A percentile compares a stretch with the other conserved stretches of the same genome.
Evolutionary conservation across 2,329 filamentous ascomycete genomes (phyloP).

Genomic region (Talaromyces sp.): DNA sequence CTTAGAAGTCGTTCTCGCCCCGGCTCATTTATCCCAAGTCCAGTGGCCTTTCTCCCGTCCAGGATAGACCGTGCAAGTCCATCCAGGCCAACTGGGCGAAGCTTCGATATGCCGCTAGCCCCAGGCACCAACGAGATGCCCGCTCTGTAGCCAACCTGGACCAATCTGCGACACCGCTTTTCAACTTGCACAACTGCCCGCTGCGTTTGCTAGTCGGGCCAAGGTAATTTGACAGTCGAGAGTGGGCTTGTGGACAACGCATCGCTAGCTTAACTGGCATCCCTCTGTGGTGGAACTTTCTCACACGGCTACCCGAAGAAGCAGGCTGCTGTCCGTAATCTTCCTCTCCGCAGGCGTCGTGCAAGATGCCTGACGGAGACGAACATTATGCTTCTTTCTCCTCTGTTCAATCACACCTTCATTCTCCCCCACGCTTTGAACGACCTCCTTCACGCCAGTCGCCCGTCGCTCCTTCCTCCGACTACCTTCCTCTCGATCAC

Average conservation of each 20-base stretch:
- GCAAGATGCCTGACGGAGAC: constrained; percentile 42
- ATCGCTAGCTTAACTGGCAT: constrained; percentile 26
- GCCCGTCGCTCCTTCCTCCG: constrained; percentile 22
- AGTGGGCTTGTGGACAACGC: constrained; percentile 34
- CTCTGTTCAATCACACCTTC: constrained; percentile 13
- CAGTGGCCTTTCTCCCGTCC: not conserved
- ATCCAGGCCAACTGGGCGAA: constrained; percentile 9
- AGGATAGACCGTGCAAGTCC: constrained; percentile 7
- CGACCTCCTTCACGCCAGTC: constrained; percentile 24
- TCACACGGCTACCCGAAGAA: constrained; percentile 26
- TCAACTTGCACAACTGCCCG: constrained; percentile 14
- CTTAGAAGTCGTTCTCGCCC: not conserved
- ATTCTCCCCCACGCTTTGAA: constrained; percentile 4
- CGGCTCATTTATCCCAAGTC: not conserved
- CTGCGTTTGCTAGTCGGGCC: constrained; percentile 1
- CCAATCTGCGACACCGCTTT: constrained; percentile 30
- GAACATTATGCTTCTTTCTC: constrained; percentile 25
- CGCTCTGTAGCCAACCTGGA: constrained; percentile 35
- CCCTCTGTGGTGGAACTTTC: constrained; percentile 16
- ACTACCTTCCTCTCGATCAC: constrained; percentile 23
- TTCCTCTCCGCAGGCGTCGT: constrained; percentile 25
- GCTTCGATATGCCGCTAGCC: constrained; percentile 32
- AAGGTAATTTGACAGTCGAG: not conserved
- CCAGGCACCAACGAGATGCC: constrained; percentile 33
- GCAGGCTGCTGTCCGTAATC: constrained; percentile 8